Base-by-base conservation (phyloP, 2,329 filamentous ascomycete species). In the Chaetomium olivaceum region DNA sequence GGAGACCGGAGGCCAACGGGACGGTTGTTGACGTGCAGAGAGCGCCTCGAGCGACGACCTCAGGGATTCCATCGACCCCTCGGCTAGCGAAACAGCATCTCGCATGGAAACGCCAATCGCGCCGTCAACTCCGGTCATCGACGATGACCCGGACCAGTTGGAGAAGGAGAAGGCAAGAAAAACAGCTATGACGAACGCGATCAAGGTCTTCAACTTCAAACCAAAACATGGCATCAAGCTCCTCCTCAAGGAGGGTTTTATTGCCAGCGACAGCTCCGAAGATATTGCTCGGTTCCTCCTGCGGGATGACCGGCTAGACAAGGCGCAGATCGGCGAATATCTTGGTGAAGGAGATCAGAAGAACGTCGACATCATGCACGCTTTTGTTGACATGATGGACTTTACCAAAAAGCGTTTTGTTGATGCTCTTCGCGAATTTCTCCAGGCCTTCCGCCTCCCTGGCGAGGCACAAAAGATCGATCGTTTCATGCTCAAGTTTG, bases 391-490 rank as follows among this genome's bases (percentile, higher is more conserved):
- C 72, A 80, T 84, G 23, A 97, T 99, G 93, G 91, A 98, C 56
- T 99, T 99, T 72, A 85, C 87, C 11, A 93, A 93, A 77, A 92
- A 89, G 63, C 89, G 93, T 2, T 99, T 99, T 72, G 94, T 97
- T 7, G 94, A 97, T 77, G 90, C 95, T 16, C 80, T 99, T 29
- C 88, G 95, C 46, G 89, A 92, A 65, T 99, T 99, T 73, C 81
- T 99, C 14, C 95, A 99, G 76, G 91, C 92, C 31, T 99, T 99
- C 82, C 90, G 95, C 68, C 82, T 99, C 16, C 95, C 95, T 0
- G 95, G 95, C 67, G 95, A 99, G 78, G 93, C 93, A 0, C 95
- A 99, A 76, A 99, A 99, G 81, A 99, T 99, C 71, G 95, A 99
- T 87, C 91, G 95, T 57, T 96, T 98, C 79, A 98, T 99, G 95